Evolutionary conservation across 176 grass and related monocot genomes (phyloP).

Genomic region (Oryza australiensis): DNA sequence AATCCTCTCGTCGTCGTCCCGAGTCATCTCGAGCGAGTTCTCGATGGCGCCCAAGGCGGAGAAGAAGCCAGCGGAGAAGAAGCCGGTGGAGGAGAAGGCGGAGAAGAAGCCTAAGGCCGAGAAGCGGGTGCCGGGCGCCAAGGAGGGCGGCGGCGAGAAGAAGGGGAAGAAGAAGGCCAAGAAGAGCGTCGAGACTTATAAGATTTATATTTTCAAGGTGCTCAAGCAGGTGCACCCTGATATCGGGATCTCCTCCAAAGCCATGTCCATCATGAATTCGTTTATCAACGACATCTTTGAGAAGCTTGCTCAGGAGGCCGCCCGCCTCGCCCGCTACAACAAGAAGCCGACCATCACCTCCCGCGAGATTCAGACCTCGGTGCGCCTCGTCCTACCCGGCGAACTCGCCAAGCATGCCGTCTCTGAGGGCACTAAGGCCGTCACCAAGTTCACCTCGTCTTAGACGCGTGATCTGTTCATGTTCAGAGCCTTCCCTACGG

Average conservation of each 20-base stretch:
- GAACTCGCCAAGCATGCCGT: constrained; percentile 47
- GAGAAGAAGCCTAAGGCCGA: constrained; percentile 40
- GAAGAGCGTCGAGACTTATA: constrained; percentile 40
- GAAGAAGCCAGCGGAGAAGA: constrained; percentile 54
- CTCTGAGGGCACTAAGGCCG: constrained; percentile 42
- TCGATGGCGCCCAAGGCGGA: constrained; percentile 55
- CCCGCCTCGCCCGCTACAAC: constrained; percentile 39
- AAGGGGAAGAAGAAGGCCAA: neutral
- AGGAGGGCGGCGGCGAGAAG: constrained; percentile 30
- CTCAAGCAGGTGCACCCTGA: constrained; percentile 42
- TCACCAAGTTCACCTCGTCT: constrained; percentile 37
- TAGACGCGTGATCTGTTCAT: neutral
- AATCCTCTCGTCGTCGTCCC: neutral
- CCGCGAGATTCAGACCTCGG: constrained; percentile 44
- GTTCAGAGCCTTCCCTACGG: neutral
- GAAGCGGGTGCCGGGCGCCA: constrained; percentile 39
- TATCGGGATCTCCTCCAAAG: constrained; percentile 43
- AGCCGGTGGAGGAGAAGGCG: constrained; percentile 40
- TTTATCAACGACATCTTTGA: constrained; percentile 73
- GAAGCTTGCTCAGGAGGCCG: constrained; percentile 51
- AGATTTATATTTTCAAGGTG: constrained; percentile 34
- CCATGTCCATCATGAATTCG: constrained; percentile 64
- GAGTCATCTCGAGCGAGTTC: neutral
- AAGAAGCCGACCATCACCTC: constrained; percentile 60
- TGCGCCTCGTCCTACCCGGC: constrained; percentile 38